Percentiles rank a stretch among this genome's conserved stretches.
phyloP scores from a whole-genome alignment of 2,329 filamentous ascomycete genomes.

The Ophiostoma sp. region DNA sequence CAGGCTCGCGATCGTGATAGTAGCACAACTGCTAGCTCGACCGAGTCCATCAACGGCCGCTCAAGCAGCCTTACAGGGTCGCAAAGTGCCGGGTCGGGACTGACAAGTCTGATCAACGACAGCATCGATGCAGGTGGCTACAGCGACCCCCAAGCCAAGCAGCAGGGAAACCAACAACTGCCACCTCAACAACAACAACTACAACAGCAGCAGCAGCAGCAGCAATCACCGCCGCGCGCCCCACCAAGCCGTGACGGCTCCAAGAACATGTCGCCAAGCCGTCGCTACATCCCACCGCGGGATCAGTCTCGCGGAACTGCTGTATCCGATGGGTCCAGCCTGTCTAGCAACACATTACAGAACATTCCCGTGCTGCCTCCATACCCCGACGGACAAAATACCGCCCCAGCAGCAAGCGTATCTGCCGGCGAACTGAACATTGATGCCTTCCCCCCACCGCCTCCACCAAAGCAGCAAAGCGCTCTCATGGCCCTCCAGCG shows the following conservation, averaged over 20 bases:
- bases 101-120: slow-evolving; percentile 57
- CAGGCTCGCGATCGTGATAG: slow-evolving; percentile 55
- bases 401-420: slow-evolving; percentile 43
- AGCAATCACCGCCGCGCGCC: slow-evolving; percentile 31
- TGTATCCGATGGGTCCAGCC: slow-evolving; percentile 57
- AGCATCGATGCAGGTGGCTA: slow-evolving; percentile 50
- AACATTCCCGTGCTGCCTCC: slow-evolving; percentile 69
- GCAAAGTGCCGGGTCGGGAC: slow-evolving; percentile 52
- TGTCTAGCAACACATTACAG: slow-evolving; percentile 72
- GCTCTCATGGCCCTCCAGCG: slow-evolving; percentile 85
- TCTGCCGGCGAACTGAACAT: slow-evolving; percentile 49
- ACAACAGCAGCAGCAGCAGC: slow-evolving; percentile 32
- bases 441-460: slow-evolving; percentile 66
- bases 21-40: slow-evolving; percentile 49
- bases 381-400: slow-evolving; percentile 56
- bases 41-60: slow-evolving; percentile 13
- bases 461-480: slow-evolving; percentile 70
- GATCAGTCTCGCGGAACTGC: slow-evolving; percentile 49
- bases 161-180: slow-evolving; percentile 25
- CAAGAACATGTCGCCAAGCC: slow-evolving; percentile 43
- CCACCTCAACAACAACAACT: slow-evolving; percentile 30
- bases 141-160: slow-evolving; percentile 30
- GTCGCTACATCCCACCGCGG: slow-evolving; percentile 44
- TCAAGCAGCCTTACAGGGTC: slow-evolving; percentile 57
- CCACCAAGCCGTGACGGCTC: slow-evolving; percentile 29